phyloP scores from a whole-genome alignment of 1,284 basidiomycete genomes.

The Cryptococcus sp. region DNA sequence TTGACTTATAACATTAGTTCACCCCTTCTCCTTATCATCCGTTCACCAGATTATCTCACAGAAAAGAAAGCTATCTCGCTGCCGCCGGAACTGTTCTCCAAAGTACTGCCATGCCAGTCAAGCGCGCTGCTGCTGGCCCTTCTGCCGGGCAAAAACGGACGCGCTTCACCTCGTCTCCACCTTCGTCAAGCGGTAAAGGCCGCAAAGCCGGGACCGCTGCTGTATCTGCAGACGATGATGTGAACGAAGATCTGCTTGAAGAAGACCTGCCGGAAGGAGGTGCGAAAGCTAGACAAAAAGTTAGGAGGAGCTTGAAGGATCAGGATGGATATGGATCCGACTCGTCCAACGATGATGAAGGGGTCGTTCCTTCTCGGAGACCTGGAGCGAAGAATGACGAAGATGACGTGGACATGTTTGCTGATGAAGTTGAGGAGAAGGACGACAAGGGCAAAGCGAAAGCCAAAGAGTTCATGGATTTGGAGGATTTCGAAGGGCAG shows the following conservation, averaged over 20 bases:
- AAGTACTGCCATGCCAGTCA: slow-evolving; percentile 34
- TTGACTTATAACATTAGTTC: too few relatives aligned
- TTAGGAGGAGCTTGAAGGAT: slow-evolving; percentile 66
- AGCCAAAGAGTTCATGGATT: slow-evolving; percentile 68
- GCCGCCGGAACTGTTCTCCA: neutral
- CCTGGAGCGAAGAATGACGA: slow-evolving; percentile 55
- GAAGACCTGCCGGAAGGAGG: slow-evolving; percentile 44
- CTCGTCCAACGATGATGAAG: slow-evolving; percentile 80
- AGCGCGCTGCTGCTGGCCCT: slow-evolving; percentile 34
- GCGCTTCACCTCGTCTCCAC: slow-evolving; percentile 69
- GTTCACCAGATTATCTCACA: too few relatives aligned
- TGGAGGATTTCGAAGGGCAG: slow-evolving; percentile 95
- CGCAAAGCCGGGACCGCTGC: too few relatives aligned
- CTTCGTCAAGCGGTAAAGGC: slow-evolving; percentile 10
- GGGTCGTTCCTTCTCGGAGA: slow-evolving; percentile 71
- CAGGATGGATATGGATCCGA: slow-evolving; percentile 92
- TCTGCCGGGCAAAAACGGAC: slow-evolving; percentile 63
- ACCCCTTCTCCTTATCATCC: too few relatives aligned
- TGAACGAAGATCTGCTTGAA: slow-evolving; percentile 39
- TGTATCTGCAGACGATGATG: slow-evolving; percentile 13
- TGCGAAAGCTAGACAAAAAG: slow-evolving; percentile 61
- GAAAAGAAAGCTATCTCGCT: too few relatives aligned
- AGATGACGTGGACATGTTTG: slow-evolving; percentile 83
- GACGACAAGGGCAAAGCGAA: slow-evolving; percentile 22
- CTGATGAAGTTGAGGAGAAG: slow-evolving; percentile 44